These are phyloP conservation scores for Salix purpurea DNA, from an alignment of 345 rosid genomes.

Conservation along the genomic window DNA sequence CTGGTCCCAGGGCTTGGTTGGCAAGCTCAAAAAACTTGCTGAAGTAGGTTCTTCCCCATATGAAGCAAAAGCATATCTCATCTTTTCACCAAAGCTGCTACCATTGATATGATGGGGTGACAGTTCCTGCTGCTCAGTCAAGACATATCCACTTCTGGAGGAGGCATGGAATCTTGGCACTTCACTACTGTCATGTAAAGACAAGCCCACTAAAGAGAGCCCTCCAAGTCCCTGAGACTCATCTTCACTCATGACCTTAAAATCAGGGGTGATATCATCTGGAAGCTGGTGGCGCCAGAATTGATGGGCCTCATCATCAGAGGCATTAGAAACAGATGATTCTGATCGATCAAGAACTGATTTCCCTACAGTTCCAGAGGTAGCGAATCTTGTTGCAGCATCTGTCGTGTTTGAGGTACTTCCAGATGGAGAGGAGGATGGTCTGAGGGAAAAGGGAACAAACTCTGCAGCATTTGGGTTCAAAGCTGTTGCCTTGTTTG, in stretches of 20 bases:
- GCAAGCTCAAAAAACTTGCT: constrained; percentile 40
- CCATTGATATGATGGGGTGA: constrained; percentile 54
- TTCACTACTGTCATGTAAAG: constrained; percentile 56
- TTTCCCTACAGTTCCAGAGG: constrained; percentile 57
- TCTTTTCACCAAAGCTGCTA: constrained; percentile 50
- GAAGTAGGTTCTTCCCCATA: constrained; percentile 57
- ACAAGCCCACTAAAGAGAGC: constrained; percentile 69
- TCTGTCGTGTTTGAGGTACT: constrained; percentile 39
- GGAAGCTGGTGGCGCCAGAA: constrained; percentile 95
- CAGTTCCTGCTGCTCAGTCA: constrained; percentile 46
- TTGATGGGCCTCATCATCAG: constrained; percentile 92
- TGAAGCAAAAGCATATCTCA: constrained; percentile 51
- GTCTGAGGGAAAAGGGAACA: constrained; percentile 67
- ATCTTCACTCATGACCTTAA: constrained; percentile 72
- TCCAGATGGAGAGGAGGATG: constrained; percentile 50
- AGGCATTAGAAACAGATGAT: constrained; percentile 65
- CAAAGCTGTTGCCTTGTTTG: constrained; percentile 63
- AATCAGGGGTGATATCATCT: constrained; percentile 93
- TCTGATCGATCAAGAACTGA: constrained; percentile 67
- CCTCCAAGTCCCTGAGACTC: constrained; percentile 58
- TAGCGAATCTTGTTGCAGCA: constrained; percentile 39
- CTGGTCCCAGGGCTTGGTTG: constrained; percentile 75
- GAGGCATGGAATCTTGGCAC: constrained; percentile 50
- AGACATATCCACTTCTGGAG: constrained; percentile 43
- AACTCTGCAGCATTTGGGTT: constrained; percentile 98